Evolutionary conservation across 2,329 filamentous ascomycete species (phyloP), one percentile per base, ranked within the genome.

Genomic region (Sporothrix schenckii): DNA sequence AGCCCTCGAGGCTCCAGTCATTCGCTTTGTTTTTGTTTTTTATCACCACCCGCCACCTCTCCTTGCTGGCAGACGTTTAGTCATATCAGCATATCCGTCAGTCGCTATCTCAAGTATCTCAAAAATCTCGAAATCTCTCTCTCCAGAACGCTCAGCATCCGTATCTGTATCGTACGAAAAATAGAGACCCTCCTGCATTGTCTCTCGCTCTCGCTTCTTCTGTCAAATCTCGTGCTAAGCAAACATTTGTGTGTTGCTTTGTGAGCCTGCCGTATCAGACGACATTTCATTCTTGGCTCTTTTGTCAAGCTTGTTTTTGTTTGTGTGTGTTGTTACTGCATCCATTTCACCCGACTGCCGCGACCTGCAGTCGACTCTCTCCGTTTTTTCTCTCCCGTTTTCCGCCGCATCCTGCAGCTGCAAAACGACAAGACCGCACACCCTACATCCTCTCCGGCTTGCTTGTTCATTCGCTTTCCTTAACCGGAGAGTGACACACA

Each of bases 1-100:
- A 89, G 87, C 88, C 88, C 88, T 90, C 88, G 88, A 85, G 88
- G 84, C 88, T 90, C 88, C 88, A 89, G 87, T 89, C 88, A 88
- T 87, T 90, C 88, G 88, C 88, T 90, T 89, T 82, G 82, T 84
- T 82, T 79, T 81, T 82, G 83, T 83, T 81, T 80, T 39, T 47
- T 44, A 41, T 65, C 68, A 14, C 39, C 60, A 50, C 19, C 30
- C 50, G 39, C 50, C 49, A 24, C 68, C 60, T 50, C n/a, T 41
- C 41, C 41, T 24, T 70, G 44, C 58, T 58, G 63, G 61, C 27
- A 9, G 63, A 66, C 27, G 39, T 66, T 66, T n/a, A 19, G 49
- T 50, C 58, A 47, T 19, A 14, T 24, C 61, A 65, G 30, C 50
- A 53, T 21, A 63, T 16, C n/a, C 41, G 53, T 47, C 69, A 63